These are phyloP conservation scores for Castanopsis chinensis DNA, from an alignment of 306 rosid species.

Conservation along the genomic window DNA sequence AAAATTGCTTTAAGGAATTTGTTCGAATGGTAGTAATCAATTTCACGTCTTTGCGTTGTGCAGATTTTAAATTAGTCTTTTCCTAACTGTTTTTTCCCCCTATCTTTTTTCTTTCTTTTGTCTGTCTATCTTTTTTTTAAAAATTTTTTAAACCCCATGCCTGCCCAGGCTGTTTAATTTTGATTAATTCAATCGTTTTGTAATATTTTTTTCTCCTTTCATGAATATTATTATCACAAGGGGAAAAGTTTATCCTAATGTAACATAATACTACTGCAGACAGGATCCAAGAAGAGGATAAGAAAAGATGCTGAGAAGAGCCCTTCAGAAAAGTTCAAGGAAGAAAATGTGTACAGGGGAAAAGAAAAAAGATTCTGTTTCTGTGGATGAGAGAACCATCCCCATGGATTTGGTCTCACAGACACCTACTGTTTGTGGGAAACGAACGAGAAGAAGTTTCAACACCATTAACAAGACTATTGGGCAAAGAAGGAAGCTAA, in stretches of 20 bases:
- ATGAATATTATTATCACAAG: not conserved
- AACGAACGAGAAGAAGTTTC: not conserved
- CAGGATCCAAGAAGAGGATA: not conserved
- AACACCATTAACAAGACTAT: conserved; percentile 3
- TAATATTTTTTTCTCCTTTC: not conserved
- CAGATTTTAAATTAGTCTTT: too few species aligned
- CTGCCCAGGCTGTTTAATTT: too few species aligned
- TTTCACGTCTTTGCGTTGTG: too few species aligned
- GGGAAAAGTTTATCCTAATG: not conserved
- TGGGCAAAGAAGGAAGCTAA: conserved; percentile 7
- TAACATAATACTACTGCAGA: not conserved
- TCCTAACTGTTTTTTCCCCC: too few species aligned
- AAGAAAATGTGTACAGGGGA: not conserved
- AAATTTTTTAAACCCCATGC: too few species aligned
- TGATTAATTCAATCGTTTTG: too few species aligned
- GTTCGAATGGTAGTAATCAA: too few species aligned
- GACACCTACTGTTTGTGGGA: conserved; percentile 1
- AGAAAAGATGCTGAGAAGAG: not conserved
- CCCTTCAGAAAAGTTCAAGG: not conserved
- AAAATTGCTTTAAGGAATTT: too few species aligned
- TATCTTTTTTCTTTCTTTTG: not conserved
- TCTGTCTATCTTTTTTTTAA: too few species aligned
- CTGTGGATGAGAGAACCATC: not conserved
- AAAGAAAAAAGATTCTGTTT: not conserved
- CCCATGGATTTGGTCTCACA: not conserved